Evolutionary conservation across 169 alveolate genomes (phyloP).

Genomic region (Plasmodium relictum): DNA sequence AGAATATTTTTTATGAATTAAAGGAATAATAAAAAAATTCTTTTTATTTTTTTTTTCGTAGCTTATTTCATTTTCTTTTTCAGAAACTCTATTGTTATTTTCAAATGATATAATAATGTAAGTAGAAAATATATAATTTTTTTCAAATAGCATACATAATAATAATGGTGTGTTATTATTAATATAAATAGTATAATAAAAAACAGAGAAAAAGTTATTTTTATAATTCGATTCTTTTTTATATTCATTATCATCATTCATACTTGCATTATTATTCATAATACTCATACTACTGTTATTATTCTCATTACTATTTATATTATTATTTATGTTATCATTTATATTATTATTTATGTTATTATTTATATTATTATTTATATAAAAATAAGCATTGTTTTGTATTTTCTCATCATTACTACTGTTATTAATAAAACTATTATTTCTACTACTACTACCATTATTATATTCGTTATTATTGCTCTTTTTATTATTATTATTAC

Average conservation of each 20-base stretch:
- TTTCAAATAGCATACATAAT: constrained; percentile 38
- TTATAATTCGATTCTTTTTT: neutral
- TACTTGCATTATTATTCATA: too few species aligned
- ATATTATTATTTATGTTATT: neutral
- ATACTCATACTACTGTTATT: neutral
- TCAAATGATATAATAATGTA: constrained; percentile 31
- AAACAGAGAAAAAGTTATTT: constrained; percentile 23
- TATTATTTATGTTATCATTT: neutral
- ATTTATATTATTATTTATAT: neutral
- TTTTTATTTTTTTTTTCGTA: constrained; percentile 8
- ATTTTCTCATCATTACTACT: neutral
- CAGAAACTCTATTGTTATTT: constrained; percentile 1
- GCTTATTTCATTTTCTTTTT: constrained; percentile 1
- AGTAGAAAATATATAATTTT: constrained; percentile 29
- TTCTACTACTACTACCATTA: neutral
- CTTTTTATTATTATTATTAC: neutral
- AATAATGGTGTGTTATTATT: constrained; percentile 22
- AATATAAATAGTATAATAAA: constrained; percentile 31
- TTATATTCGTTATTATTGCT: neutral
- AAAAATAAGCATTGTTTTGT: neutral
- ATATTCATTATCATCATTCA: neutral
- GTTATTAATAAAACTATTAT: neutral
- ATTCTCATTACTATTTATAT: neutral
- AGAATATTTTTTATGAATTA: constrained; percentile 57
- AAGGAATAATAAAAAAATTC: constrained; percentile 24